Percentiles rank a stretch among this genome's conserved stretches.
These are phyloP conservation scores for Pestalotiopsis fici DNA, from an alignment of 2,329 filamentous ascomycete species.

Conservation along the genomic window DNA sequence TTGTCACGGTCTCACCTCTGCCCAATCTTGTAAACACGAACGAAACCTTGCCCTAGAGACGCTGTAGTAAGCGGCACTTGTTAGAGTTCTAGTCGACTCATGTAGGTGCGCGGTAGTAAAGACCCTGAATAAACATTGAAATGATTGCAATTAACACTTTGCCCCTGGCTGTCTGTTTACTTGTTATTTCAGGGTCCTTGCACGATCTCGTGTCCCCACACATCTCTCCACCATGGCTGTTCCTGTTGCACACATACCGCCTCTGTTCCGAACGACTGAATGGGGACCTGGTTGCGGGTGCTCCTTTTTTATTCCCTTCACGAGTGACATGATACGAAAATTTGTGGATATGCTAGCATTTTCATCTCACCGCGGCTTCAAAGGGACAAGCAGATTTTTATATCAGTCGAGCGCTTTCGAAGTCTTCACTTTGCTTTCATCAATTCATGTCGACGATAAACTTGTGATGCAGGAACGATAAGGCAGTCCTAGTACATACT, in stretches of 20 bases:
- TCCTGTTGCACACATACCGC: not conserved
- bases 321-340: too few species aligned
- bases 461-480: not conserved
- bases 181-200: constrained; percentile 4
- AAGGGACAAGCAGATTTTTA: not conserved
- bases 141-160: not conserved
- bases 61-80: not conserved
- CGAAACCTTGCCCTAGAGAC: not conserved
- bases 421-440: not conserved
- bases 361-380: not conserved
- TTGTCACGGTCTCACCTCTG: not conserved
- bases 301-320: not conserved
- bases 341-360: not conserved
- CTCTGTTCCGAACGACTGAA: not conserved
- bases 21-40: not conserved
- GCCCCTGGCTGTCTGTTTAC: not conserved
- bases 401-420: not conserved
- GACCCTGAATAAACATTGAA: constrained; percentile 1
- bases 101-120: not conserved
- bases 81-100: not conserved
- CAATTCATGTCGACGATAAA: not conserved
- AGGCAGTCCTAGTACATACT: not conserved
- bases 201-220: not conserved
- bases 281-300: not conserved
- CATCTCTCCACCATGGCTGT: not conserved